Base-by-base conservation (phyloP, 352 stramenopile genomes). In the Thalassiosira mediterranea region DNA sequence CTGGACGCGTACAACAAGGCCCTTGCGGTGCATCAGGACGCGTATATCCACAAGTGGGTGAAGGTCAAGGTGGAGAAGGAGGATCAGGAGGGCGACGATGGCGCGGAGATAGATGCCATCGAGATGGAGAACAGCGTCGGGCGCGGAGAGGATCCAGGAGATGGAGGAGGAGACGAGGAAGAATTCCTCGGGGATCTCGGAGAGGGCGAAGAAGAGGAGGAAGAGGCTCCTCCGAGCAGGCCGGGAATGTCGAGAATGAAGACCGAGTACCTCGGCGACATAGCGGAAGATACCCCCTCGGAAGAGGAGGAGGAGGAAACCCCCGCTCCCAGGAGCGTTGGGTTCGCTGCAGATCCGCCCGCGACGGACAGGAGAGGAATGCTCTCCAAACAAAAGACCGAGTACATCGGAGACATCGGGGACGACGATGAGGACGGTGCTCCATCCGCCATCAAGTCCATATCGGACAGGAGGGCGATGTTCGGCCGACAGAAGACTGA, bases 1-100 rank as follows among this genome's bases (percentile, higher is more conserved):
- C 29, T 58, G 59, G 59, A 68, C 40, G 59, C 59, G 17, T 68
- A 68, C 44, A 68, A 68, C 29, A 40, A 17, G 4, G 40, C 42
- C 8, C 19, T 68, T 19, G 59, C 59, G 17, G 59, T 68, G 40
- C 59, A 68, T 58, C 2, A 57, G 19, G 59, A 68, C 23, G 59
- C 59, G 1, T 52, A 68, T 28, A 68, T 58, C 44, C 38, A 58
- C 17, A 68, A 68, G 44, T 68, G 59, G 59, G 59, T 68, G 10
- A 37, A 44, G 17, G 59, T 68, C 5, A 68, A 68, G 28, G 59
- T 68, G 38, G 53, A 49, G 32, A 64, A 47, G 32, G 54, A 51
- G 13, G 3, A 51, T 10, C 2, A 37, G 23, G 23, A 56, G 2
- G 26, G 4, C 32, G 17, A 13, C 19, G 46, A 26, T 13, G 46